Evolutionary conservation across 441 rosid species (phyloP), one percentile per base, ranked within the genome.

Genomic region (Jatropha podagrica): DNA sequence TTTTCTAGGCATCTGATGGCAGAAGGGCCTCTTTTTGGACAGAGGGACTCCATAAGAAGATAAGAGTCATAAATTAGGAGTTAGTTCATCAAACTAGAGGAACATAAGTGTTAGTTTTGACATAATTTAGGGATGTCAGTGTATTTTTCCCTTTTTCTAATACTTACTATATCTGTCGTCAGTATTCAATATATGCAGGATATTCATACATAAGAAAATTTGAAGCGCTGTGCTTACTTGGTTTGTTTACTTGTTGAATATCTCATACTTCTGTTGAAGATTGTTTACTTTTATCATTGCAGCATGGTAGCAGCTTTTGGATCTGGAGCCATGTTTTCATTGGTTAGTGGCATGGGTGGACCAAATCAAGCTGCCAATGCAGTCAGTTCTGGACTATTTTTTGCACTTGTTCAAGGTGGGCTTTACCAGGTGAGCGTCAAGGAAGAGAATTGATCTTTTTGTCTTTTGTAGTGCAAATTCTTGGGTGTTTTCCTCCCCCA

Each of bases 221-320:
- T 58, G 37, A 11, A 58, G 54, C 18, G 7, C 49, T 7, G 15
- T 52, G 61, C 13, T 69, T 1, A 2, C 48, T 69, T 18, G 73
- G 27, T 38, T 54, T 37, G n/a, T 49, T 27, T 38, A 40, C 65
- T 11, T 44, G 41, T 23, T 71, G 9, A 56, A 58, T 52, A 58
- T 32, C 32, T 32, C 32, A 23, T 23, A 56, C 7, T n/a, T 13
- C 23, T 78, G 52, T 46, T 74, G 62, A 71, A 74, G 52, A 55
- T 61, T 40, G 8, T 41, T 58, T 41, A 26, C 32, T 32, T 37
- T 75, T 72, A 8, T 44, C 59, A 65, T 65, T 88, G 90, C 90
- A 95, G 99, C 84, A 90, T 95, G 94, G 95, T 69, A 23, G 96
- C 97, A 68, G 96, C 97, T 66, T 95, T 95, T 74, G 95, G 99